These are phyloP conservation scores for Podila verticillata DNA, from an alignment of 192 early-diverging fungal genomes.

Conservation along the genomic window DNA sequence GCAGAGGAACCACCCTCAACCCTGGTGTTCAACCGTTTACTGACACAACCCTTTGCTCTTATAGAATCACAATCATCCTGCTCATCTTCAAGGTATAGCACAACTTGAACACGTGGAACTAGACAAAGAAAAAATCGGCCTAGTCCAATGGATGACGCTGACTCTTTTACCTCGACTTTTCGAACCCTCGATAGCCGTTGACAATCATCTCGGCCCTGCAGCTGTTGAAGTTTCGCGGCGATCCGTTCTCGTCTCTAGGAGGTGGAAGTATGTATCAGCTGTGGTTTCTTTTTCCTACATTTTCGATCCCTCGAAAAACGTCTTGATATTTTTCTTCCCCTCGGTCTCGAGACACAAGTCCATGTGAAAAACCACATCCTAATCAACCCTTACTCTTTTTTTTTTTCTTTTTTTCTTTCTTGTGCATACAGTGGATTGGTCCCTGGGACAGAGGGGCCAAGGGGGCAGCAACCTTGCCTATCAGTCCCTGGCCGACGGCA, in stretches of 20 bases:
- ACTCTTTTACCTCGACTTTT: neutral
- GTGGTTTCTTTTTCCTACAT: neutral
- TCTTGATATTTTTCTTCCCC: neutral
- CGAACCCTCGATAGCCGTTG: constrained; percentile 44
- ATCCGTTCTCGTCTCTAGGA: constrained; percentile 50
- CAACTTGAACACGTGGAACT: too few species aligned
- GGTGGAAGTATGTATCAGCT: constrained; percentile 31
- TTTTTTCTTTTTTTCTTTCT: too few species aligned
- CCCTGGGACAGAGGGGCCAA: constrained; percentile 14
- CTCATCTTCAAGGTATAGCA: constrained; percentile 49
- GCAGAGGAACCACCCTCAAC: neutral
- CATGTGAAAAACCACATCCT: neutral
- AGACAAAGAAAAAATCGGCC: too few species aligned
- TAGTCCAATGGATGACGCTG: too few species aligned
- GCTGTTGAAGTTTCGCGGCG: constrained; percentile 59
- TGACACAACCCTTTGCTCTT: neutral
- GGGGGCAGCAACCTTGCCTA: constrained; percentile 12
- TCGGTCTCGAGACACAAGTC: neutral
- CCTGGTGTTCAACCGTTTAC: neutral
- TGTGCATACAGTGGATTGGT: constrained; percentile 11
- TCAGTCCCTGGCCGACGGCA: constrained; percentile 28
- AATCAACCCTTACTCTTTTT: too few species aligned
- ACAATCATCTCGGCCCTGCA: constrained; percentile 58
- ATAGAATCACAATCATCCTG: constrained; percentile 51
- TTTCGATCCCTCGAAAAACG: too few species aligned